Base-by-base conservation (phyloP, 139 green algal species). In the Picochlorum sp. region DNA sequence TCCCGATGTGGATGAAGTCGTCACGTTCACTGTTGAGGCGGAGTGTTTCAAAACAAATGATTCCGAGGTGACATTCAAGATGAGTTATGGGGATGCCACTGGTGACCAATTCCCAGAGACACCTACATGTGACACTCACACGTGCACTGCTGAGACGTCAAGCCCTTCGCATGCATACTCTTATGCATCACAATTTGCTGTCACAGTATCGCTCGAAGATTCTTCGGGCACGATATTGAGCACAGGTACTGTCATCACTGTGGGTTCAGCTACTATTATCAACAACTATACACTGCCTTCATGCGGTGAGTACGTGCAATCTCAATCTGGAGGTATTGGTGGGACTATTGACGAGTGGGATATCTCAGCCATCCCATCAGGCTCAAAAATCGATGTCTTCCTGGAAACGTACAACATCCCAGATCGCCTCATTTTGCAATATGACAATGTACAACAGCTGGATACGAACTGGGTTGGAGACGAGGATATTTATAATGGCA, bases 31-130 rank as follows among this genome's bases (percentile, higher is more conserved):
- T 16, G 15, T 50, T 50, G 45, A 50, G 45, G 45, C 45, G 2
- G 45, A 50, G 45, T 50, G 45, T 50, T 50, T 50, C 45, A 50
- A 16, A n/a, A 50, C 45, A 50, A 50, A 50, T n/a, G 45, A 50
- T 50, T 50, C 45, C 5, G 14, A 50, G 15, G 45, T 50, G 14
- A 50, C 45, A 50, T 50, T 50, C 45, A 50, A 50, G 45, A 50
- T 50, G 15, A 50, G 45, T 50, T 50, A 50, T 50, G 45, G 45
- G 14, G 45, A 50, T 50, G 45, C 45, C 45, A 50, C 45, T 50
- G 45, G 45, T 50, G 2, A 50, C 13, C 45, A 50, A 50, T 50
- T 50, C 45, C 45, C 13, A 50, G 45, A 14, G 1, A 5, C 45
- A 2, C 45, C 45, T 50, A 50, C 45, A 16, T 50, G 45, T 50